Evolutionary conservation across 2,329 filamentous ascomycete genomes (phyloP).

Genomic region (Huntiella savannae): DNA sequence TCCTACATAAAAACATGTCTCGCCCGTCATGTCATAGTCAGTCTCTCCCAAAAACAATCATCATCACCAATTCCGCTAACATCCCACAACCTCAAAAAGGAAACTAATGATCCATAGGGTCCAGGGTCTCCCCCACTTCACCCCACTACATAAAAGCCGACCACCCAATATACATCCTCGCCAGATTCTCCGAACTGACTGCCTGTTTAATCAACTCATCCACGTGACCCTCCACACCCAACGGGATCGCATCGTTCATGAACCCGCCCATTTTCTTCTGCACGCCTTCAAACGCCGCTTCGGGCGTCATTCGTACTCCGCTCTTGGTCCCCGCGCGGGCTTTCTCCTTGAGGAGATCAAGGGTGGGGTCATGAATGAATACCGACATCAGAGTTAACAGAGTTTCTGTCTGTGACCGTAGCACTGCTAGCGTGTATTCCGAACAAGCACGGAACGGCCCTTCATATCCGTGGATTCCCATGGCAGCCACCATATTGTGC

Average conservation of each 20-base stretch:
- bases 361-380: constrained; percentile 89
- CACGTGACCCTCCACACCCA: constrained; percentile 95
- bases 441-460: constrained; percentile 81
- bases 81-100: neutral
- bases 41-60: too few species aligned
- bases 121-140: too few species aligned
- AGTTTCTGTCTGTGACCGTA: constrained; percentile 85
- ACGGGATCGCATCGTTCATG: constrained; percentile 64
- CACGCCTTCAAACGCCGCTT: constrained; percentile 76
- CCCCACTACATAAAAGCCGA: constrained; percentile 35
- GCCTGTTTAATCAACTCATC: constrained; percentile 83
- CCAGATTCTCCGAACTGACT: constrained; percentile 57
- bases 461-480: constrained; percentile 87
- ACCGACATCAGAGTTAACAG: constrained; percentile 95
- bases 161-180: constrained; percentile 97
- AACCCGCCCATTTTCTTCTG: constrained; percentile 70
- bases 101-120: neutral
- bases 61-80: neutral
- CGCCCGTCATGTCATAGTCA: too few species aligned
- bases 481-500: constrained; percentile 96
- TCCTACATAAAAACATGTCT: too few species aligned
- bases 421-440: constrained; percentile 67
- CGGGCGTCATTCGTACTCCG: constrained; percentile 27
- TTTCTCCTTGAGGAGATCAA: constrained; percentile 67
- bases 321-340: constrained; percentile 23